Conservation (phyloP, 192 early-diverging fungal genomes). For the Gonapodya prolifera region DNA sequence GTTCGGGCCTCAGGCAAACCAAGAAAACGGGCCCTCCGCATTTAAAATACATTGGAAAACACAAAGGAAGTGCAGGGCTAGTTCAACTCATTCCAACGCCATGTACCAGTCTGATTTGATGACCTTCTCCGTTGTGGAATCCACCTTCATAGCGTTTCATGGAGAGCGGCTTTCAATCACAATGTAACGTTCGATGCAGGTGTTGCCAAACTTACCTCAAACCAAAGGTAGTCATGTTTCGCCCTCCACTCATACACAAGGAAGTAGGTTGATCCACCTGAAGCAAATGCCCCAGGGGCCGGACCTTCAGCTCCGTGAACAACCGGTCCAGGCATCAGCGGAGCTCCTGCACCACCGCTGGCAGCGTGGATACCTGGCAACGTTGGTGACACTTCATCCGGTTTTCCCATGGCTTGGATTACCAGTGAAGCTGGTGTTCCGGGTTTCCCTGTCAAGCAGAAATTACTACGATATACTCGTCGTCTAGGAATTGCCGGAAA, state of each 20-base stretch:
- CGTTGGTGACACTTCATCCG: not conserved
- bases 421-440: not conserved
- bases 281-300: not conserved
- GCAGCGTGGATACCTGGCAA: not conserved
- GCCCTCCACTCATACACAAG: not conserved
- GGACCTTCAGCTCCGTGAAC: not conserved
- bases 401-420: not conserved
- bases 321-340: not conserved
- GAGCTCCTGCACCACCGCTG: not conserved
- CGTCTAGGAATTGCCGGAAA: not conserved
- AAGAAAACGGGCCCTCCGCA: too few species aligned
- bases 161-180: too few species aligned
- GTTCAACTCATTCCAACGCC: not conserved
- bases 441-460: not conserved
- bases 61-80: too few species aligned
- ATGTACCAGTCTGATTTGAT: not conserved
- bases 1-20: too few species aligned
- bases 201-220: not conserved
- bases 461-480: too few species aligned
- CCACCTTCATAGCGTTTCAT: not conserved
- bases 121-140: not conserved
- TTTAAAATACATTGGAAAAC: too few species aligned
- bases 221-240: not conserved
- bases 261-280: not conserved
- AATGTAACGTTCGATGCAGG: too few species aligned